A percentile compares a stretch with the other conserved stretches of the same genome.
Conservation (phyloP, 192 early-diverging fungal species). For the Entrophospora sp. region DNA sequence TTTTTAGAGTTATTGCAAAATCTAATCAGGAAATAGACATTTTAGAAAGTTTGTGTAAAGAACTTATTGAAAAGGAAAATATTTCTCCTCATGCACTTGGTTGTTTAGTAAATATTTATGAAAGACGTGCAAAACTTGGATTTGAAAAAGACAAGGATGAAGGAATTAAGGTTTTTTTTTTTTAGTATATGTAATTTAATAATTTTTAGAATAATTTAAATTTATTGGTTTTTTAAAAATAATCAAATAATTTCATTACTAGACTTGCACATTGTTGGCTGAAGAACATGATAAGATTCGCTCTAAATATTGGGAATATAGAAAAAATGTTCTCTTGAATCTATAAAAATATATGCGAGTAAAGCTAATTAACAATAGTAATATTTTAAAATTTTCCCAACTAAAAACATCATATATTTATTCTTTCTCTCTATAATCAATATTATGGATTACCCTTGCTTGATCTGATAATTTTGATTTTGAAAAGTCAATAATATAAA, state of each 20-base stretch:
- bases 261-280: conserved; percentile 47
- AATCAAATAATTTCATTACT: background rate
- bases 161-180: conserved; percentile 30
- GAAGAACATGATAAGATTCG: conserved; percentile 53
- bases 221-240: background rate
- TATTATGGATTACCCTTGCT: no score
- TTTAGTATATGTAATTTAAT: background rate
- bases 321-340: conserved; percentile 32
- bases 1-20: conserved; percentile 32
- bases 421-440: no score
- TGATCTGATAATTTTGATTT: no score
- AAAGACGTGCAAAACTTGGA: conserved; percentile 29
- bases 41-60: conserved; percentile 35
- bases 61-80: conserved; percentile 26
- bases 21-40: conserved; percentile 22
- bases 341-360: no score
- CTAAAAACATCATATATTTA: no score
- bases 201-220: background rate
- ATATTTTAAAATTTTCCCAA: no score
- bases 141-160: conserved; percentile 27
- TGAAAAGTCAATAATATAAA: no score
- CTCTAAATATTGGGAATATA: conserved; percentile 59
- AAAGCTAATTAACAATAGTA: no score
- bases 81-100: conserved; percentile 33
- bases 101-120: conserved; percentile 38